Percentiles rank a stretch among this genome's conserved stretches.
phyloP scores from a whole-genome alignment of 2,329 filamentous ascomycete species.

The Endothia cerciana region DNA sequence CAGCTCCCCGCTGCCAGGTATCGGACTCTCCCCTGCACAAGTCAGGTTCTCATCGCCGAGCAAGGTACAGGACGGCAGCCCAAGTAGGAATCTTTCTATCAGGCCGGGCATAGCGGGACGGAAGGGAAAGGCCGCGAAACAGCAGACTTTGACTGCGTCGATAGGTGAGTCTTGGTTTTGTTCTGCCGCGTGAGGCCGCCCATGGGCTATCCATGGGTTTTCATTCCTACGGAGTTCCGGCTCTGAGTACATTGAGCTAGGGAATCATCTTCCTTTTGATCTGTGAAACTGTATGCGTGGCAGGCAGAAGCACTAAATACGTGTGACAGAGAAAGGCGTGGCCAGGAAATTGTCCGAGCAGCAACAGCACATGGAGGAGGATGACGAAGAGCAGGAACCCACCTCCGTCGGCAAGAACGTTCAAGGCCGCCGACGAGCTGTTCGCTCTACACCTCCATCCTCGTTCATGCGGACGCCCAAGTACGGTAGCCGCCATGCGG shows the following conservation, averaged over 20 bases:
- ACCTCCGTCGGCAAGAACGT: background rate
- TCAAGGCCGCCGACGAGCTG: constrained; percentile 1
- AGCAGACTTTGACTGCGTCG: constrained; percentile 31
- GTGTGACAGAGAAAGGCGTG: constrained; percentile 2
- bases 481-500: constrained; percentile 4
- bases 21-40: constrained; percentile 34
- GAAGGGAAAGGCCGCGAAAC: constrained; percentile 23
- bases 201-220: background rate
- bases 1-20: constrained; percentile 31
- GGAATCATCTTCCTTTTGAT: background rate
- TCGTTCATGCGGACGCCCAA: constrained; percentile 21
- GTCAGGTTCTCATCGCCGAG: constrained; percentile 33
- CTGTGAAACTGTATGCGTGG: background rate
- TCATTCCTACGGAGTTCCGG: background rate
- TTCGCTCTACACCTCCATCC: constrained; percentile 13
- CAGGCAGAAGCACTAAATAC: background rate
- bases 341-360: background rate
- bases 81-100: constrained; percentile 1
- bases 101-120: constrained; percentile 19
- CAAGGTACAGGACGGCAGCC: constrained; percentile 16
- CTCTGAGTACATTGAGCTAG: background rate
- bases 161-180: constrained; percentile 25
- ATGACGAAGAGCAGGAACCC: constrained; percentile 21
- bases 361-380: constrained; percentile 1
- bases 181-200: background rate